A percentile compares a stretch with the other conserved stretches of the same genome.
Conservation (phyloP, 2,329 filamentous ascomycete species). For the Teratosphaeria zuluensis region DNA sequence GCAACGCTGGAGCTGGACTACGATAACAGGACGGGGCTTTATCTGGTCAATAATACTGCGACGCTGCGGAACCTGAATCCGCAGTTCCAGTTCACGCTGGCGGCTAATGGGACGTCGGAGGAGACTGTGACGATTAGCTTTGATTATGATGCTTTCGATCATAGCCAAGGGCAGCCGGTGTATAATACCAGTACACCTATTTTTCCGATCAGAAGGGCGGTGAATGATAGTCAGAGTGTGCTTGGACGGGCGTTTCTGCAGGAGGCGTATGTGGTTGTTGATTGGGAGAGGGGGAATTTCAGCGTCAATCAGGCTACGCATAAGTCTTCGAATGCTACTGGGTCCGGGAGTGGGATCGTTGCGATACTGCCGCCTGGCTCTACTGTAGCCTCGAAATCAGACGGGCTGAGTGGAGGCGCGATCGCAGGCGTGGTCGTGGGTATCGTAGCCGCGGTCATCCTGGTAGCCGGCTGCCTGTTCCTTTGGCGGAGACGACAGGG, state of each 20-base stretch:
- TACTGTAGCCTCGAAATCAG: neutral
- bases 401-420: neutral
- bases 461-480: neutral
- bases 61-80: constrained; percentile 26
- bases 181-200: constrained; percentile 21
- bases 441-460: neutral
- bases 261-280: constrained; percentile 30
- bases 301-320: constrained; percentile 5
- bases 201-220: constrained; percentile 30
- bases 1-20: constrained; percentile 28
- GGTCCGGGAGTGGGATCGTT: neutral
- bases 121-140: constrained; percentile 14
- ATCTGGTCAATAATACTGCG: constrained; percentile 25
- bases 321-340: neutral
- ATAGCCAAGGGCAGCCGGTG: constrained; percentile 15
- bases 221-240: constrained; percentile 28
- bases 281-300: constrained; percentile 27
- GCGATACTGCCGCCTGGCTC: neutral
- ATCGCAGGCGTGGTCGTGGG: neutral
- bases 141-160: constrained; percentile 31
- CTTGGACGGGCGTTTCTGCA: constrained; percentile 33
- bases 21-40: constrained; percentile 26
- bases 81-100: constrained; percentile 28
- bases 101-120: neutral
- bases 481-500: neutral